Evolutionary conservation across 2,329 filamentous ascomycete genomes (phyloP), one percentile per base, ranked within the genome.

Genomic region (Fusarium chlamydosporum): DNA sequence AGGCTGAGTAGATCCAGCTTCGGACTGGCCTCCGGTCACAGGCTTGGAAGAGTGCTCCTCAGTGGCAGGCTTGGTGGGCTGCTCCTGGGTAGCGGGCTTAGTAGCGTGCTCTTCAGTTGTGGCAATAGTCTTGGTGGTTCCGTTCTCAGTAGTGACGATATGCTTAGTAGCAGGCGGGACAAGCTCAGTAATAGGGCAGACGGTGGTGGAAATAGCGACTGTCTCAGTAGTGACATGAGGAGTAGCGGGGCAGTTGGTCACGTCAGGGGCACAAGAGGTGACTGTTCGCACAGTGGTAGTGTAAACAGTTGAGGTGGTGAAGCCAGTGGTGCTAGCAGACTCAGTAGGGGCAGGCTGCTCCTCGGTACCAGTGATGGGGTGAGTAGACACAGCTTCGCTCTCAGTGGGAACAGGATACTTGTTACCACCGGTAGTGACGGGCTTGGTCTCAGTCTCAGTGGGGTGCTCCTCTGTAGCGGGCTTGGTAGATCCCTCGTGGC

Each of bases 161-260:
- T 18, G 33, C 33, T 50, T 50, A 27, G 53, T 56, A 11, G 15
- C 18, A 38, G 53, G 53, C 38, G 43, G 43, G 23, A 26, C 6
- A 4, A 56, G 20, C 26, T 56, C 53, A 4, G 55, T 58, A 6
- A 58, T 47, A 5, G 55, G 55, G 38, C 55, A 67, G 45, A 67
- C 29, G 16, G 63, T 67, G 10, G 61, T 67, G 2, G 63, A 67
- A 20, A 67, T 33, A 11, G 61, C 55, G 20, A 67, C 35, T 2
- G 61, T 67, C 46, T 67, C 61, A 15, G 63, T 67, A 6, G 61
- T 65, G 16, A 67, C 46, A 16, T 67, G 61, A 50, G 63, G 61
- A 12, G 40, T 46, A 11, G 29, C 41, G 8, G 61, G 56, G 7
- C 63, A 67, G 18, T 67, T 23, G 2, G 63, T 40, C 7, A 52